Evolutionary conservation across 257 asterid genomes (phyloP), one percentile per base, ranked within the genome.

Genomic region (Rubia yunnanensis): DNA sequence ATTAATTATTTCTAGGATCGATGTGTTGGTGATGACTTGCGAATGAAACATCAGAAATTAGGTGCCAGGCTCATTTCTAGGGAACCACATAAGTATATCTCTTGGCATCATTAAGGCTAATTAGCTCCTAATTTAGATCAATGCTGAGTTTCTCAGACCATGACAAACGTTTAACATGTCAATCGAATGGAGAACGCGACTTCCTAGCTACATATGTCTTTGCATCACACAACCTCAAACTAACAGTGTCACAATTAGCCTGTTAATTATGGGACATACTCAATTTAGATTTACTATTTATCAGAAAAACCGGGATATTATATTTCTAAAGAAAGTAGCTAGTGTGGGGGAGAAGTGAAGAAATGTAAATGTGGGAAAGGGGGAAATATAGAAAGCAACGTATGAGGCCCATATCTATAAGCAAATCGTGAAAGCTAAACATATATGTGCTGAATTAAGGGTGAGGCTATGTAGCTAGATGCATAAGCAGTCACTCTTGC

Each of bases 21-120:
- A 63, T 8, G 73, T 55, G 13, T 53, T 53, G 39, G 41, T 71
- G 26, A 70, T 24, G 15, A 68, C 35, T 63, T 53, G 7, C 49
- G 74, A 75, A 72, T 9, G 7, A 53, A 69, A 73, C 90, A 80
- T 83, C 87, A 74, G 61, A n/a, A 73, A 80, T 83, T 89, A 83
- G 96, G 95, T 89, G 76, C 15, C 74, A 74, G 61, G 89, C 81
- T 75, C 30, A 74, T 74, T 70, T 84, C 77, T 67, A 74, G 82
- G 71, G 73, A 74, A 69, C 71, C 61, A 38, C 28, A n/a, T 22
- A 52, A n/a, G 14, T 44, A 14, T 22, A 23, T 55, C 41, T 68
- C 72, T 70, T 73, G 67, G 76, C 73, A 59, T 28, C 72, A 72
- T 76, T 79, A 75, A 73, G 81, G 13, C 18, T 28, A 57, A 57